These are phyloP conservation scores for Colletotrichum sp. DNA, from an alignment of 2,329 filamentous ascomycete species.

Conservation along the genomic window DNA sequence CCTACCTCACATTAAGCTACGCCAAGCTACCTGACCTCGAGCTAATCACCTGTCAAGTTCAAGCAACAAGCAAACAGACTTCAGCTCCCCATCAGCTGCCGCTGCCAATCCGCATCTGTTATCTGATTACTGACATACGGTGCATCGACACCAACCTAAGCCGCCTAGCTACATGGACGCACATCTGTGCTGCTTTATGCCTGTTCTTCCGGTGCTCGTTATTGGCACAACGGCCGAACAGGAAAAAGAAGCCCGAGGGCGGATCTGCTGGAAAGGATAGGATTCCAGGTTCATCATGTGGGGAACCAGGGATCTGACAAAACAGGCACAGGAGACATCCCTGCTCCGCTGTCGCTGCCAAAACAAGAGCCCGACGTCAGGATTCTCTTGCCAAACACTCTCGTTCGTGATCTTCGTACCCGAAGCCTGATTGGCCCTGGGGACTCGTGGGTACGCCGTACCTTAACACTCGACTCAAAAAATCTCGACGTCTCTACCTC, in stretches of 20 bases:
- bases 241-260: slow-evolving; percentile 19
- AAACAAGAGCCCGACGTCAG: slow-evolving; percentile 30
- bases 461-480: background rate
- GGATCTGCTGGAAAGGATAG: slow-evolving; percentile 25
- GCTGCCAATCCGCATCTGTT: background rate
- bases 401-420: slow-evolving; percentile 34
- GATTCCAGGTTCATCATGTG: slow-evolving; percentile 25
- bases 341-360: slow-evolving; percentile 23
- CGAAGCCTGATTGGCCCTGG: slow-evolving; percentile 26
- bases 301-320: slow-evolving; percentile 26
- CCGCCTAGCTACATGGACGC: background rate
- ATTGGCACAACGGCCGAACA: slow-evolving; percentile 4
- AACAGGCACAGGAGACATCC: slow-evolving; percentile 27
- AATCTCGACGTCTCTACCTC: background rate
- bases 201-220: background rate
- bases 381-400: slow-evolving; percentile 35
- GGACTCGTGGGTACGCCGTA: slow-evolving; percentile 15
- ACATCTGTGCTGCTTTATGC: slow-evolving; percentile 17
- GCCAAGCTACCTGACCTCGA: background rate
- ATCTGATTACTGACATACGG: slow-evolving; percentile 5
- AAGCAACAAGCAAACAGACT: background rate
- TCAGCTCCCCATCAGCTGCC: background rate
- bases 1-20: background rate
- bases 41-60: background rate
- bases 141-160: background rate